Conservation (phyloP, 306 rosid genomes). For the Rosa multiflora region DNA sequence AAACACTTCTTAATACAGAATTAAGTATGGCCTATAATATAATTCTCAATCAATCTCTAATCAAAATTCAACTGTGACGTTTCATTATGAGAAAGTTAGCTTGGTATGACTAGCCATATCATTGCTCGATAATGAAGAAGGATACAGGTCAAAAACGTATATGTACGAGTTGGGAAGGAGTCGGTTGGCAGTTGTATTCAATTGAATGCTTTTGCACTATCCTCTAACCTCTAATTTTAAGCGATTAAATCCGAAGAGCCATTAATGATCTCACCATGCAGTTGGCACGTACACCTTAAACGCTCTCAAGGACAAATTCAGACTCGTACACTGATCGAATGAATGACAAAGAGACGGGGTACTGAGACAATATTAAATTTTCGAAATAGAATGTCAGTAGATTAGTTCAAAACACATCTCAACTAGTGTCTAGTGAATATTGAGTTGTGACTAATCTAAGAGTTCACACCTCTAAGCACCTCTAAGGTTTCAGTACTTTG, state of each 20-base stretch:
- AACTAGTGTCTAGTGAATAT: not conserved
- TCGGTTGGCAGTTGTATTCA: not conserved
- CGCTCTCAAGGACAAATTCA: not conserved
- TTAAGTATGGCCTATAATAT: not conserved
- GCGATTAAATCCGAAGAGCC: not conserved
- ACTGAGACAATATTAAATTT: no score
- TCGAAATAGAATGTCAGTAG: no score
- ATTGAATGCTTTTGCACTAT: not conserved
- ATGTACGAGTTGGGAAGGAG: not conserved
- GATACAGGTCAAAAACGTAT: not conserved
- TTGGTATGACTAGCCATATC: not conserved
- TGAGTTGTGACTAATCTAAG: no score
- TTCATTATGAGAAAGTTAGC: not conserved
- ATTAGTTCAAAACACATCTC: not conserved
- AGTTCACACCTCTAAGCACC: no score
- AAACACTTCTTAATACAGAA: not conserved
- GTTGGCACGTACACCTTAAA: not conserved
- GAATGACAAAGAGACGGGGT: no score
- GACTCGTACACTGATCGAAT: not conserved
- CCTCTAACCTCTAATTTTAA: not conserved
- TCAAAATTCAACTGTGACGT: not conserved
- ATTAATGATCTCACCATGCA: not conserved
- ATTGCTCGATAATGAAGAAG: not conserved
- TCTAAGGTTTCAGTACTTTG: no score
- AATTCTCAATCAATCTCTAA: not conserved